Evolutionary conservation across 495 filamentous ascomycete species (phyloP), one percentile per base, ranked within the genome.

Genomic region (Rostrohypoxylon terebratum): DNA sequence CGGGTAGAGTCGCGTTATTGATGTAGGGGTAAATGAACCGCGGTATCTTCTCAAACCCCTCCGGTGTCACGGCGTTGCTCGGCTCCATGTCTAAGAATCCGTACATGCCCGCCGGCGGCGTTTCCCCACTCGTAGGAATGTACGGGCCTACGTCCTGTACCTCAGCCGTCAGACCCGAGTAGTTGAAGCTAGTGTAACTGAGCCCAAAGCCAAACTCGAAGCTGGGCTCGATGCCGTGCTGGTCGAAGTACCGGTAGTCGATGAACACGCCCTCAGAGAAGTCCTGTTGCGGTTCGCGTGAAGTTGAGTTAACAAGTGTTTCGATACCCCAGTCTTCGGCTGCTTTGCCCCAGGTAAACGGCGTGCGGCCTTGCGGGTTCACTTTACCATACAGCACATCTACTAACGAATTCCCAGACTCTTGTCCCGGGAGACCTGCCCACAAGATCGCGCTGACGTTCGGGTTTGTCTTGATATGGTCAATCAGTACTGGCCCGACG

Each of bases 371-470:
- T 16, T 83, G 85, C 0, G 85, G 86, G 60, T 86, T 86, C 10
- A 82, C 79, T 14, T 77, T 79, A 0, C 86, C 86, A 40, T 83
- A 86, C 0, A 88, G 75, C 13, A 89, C 80, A 53, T 89, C 85
- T 0, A 81, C 78, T 0, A 89, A 71, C 0, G 81, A 78, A 70
- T 88, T 86, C 1, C 87, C 87, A 4, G 83, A 83, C 60, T 90
- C 86, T 59, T 90, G 82, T 2, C 84, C 87, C 0, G 87, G 87
- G 0, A 87, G 82, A 34, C 85, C 84, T 0, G 84, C 85, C 71
- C 81, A 84, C 5, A 90, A 68, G 25, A 89, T 85, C 7, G 86
- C 87, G 2, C 83, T 87, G 9, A 91, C 84, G 73, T 90, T 90
- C 0, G 85, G 84, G 63, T 90, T 75, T n/a, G 80, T 75, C 9